A percentile compares a stretch with the other conserved stretches of the same genome.
phyloP scores from a whole-genome alignment of 2,329 filamentous ascomycete genomes.

The Cladosporium sp. region DNA sequence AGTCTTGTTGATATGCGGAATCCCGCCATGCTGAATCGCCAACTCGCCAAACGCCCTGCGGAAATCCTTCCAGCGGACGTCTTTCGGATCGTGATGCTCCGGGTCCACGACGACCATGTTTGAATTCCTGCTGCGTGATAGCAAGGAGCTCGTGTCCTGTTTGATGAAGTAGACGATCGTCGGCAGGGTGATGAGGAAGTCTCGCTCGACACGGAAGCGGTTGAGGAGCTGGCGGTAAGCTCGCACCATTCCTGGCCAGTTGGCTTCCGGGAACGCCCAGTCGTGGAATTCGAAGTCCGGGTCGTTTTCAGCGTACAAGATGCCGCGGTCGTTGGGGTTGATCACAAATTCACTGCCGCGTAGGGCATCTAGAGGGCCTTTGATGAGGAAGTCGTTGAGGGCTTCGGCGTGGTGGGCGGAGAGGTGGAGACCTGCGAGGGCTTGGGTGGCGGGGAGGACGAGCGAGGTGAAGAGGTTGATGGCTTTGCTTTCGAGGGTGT shows the following conservation, averaged over 20 bases:
- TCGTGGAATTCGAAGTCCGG: conserved; percentile 14
- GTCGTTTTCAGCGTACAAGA: conserved; percentile 8
- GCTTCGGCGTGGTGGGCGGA: neutral
- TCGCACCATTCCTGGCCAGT: conserved; percentile 10
- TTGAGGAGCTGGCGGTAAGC: conserved; percentile 1
- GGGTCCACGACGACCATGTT: conserved; percentile 14
- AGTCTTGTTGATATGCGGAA: conserved; percentile 15
- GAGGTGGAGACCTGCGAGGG: neutral
- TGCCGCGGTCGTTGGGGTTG: conserved; percentile 13
- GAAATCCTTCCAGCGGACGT: conserved; percentile 11
- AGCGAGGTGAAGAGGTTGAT: conserved; percentile 8
- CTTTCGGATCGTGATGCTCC: conserved; percentile 8
- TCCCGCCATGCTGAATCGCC: conserved; percentile 13
- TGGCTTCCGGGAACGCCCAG: conserved; percentile 13
- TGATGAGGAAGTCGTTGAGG: conserved; percentile 5
- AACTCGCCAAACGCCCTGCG: conserved; percentile 8
- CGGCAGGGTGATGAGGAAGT: conserved; percentile 12
- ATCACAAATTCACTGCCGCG: conserved; percentile 7
- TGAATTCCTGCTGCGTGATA: conserved; percentile 2
- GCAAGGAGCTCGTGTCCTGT: neutral
- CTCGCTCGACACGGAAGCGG: conserved; percentile 1
- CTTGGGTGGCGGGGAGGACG: conserved; percentile 3
- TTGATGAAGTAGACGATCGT: conserved; percentile 14
- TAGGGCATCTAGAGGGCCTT: conserved; percentile 8
- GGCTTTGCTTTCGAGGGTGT: conserved; percentile 9